Percentiles rank a stretch among this genome's conserved stretches.
Evolutionary conservation across 148 eudicot species (phyloP).

Genomic region (Vaccinium vitisidaea): DNA sequence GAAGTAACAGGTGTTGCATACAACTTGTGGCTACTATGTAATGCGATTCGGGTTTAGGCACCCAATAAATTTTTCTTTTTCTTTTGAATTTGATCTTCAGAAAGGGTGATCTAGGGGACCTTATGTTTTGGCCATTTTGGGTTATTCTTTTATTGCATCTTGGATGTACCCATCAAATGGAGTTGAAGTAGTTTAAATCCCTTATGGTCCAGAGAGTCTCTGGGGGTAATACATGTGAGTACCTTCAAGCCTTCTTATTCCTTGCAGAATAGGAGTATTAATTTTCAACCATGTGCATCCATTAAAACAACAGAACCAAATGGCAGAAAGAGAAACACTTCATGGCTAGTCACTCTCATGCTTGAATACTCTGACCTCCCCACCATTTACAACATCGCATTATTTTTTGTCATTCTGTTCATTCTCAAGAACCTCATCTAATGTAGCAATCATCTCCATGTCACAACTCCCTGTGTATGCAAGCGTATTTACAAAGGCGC

Average conservation of each 20-base stretch:
- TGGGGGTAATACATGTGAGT: not conserved
- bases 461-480: not conserved
- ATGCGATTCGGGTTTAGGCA: not conserved
- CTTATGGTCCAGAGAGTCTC: conserved; percentile 4
- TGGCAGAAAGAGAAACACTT: not conserved
- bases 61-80: not conserved
- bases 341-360: not conserved
- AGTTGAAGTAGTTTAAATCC: no score
- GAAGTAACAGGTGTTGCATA: not conserved
- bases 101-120: not conserved
- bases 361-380: not conserved
- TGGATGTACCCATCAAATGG: no score
- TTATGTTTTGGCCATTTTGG: not conserved
- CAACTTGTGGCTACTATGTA: not conserved
- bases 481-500: not conserved
- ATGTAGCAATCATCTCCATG: not conserved
- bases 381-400: not conserved
- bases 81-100: not conserved
- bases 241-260: not conserved
- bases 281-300: not conserved
- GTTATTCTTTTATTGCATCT: not conserved
- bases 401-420: not conserved
- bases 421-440: not conserved
- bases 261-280: not conserved
- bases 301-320: not conserved